A percentile compares a stretch with the other conserved stretches of the same genome.
Evolutionary conservation across 2,329 filamentous ascomycete species (phyloP).

Genomic region (Colletotrichum sp.): DNA sequence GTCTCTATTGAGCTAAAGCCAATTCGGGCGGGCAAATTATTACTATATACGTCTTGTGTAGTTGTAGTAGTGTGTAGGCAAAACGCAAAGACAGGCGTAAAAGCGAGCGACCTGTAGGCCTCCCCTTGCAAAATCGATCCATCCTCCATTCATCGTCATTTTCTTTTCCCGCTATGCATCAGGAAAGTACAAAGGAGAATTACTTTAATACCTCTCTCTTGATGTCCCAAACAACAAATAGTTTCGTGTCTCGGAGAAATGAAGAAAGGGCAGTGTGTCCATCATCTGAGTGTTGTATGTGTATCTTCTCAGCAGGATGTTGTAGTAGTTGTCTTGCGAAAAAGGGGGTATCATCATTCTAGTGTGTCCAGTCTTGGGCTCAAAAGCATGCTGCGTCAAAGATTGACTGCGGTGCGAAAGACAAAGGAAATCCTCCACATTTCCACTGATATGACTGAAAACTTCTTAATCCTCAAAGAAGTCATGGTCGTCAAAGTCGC

Average conservation of each 20-base stretch:
- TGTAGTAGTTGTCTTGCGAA: constrained; percentile 21
- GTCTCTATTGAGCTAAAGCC: not conserved
- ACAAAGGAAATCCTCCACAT: constrained; percentile 15
- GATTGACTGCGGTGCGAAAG: constrained; percentile 10
- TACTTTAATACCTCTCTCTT: not conserved
- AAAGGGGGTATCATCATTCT: constrained; percentile 44
- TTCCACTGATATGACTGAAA: constrained; percentile 7
- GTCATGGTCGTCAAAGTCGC: constrained; percentile 63
- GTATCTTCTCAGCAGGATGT: not conserved
- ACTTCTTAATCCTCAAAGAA: constrained; percentile 58
- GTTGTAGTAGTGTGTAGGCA: not conserved
- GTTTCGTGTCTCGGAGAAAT: not conserved
- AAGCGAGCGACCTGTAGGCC: not conserved
- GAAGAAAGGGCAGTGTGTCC: not conserved
- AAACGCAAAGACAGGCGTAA: not conserved
- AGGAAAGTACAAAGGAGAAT: constrained; percentile 12
- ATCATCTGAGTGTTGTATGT: not conserved
- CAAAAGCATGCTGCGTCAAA: constrained; percentile 15
- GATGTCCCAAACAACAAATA: not conserved
- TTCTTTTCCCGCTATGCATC: not conserved
- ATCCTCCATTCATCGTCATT: constrained; percentile 8
- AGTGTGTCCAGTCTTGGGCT: constrained; percentile 19
- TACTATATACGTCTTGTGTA: constrained; percentile 23
- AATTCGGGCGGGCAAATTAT: constrained; percentile 19
- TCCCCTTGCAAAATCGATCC: not conserved